Conservation (phyloP, 352 stramenopile genomes). For the Globisporangium spiculum region DNA sequence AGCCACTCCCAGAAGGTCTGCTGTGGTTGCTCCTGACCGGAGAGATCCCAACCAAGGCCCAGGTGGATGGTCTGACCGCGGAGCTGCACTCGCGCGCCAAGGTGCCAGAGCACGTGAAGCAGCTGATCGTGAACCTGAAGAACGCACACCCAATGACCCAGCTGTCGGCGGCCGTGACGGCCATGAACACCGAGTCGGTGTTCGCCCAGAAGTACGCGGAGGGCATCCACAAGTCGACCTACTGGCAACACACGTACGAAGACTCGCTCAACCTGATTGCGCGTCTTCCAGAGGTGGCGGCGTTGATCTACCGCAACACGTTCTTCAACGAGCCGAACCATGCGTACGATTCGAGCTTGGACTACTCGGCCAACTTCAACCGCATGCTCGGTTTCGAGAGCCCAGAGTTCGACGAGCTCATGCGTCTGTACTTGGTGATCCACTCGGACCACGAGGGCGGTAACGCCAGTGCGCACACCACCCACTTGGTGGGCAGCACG, state of each 20-base stretch:
- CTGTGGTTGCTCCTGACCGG: constrained; percentile 98
- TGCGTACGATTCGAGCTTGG: constrained; percentile 92
- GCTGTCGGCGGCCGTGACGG: constrained; percentile 93
- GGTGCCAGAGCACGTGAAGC: constrained; percentile 94
- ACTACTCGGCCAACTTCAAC: constrained; percentile 99
- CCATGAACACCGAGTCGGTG: constrained; percentile 93
- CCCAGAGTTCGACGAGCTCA: constrained; percentile 97
- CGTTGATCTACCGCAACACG: constrained; percentile 98
- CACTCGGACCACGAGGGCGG: constrained; percentile 99
- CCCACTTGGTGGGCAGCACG: constrained; percentile 97
- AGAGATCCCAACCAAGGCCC: constrained; percentile 96
- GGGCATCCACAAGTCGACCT: constrained; percentile 97
- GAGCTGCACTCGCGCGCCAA: constrained; percentile 95
- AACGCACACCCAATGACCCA: constrained; percentile 99
- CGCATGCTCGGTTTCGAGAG: constrained; percentile 98
- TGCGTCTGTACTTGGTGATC: constrained; percentile 99
- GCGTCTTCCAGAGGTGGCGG: constrained; percentile 95
- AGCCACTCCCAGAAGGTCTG: constrained; percentile 96
- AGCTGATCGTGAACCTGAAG: constrained; percentile 95
- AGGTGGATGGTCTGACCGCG: constrained; percentile 93
- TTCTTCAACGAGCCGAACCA: constrained; percentile 96
- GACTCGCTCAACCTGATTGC: constrained; percentile 98
- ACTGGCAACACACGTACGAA: constrained; percentile 97
- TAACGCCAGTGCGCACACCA: constrained; percentile 98
- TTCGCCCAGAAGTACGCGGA: constrained; percentile 97